Evolutionary conservation across 345 rosid genomes (phyloP).

Genomic region (Citrus sp.): DNA sequence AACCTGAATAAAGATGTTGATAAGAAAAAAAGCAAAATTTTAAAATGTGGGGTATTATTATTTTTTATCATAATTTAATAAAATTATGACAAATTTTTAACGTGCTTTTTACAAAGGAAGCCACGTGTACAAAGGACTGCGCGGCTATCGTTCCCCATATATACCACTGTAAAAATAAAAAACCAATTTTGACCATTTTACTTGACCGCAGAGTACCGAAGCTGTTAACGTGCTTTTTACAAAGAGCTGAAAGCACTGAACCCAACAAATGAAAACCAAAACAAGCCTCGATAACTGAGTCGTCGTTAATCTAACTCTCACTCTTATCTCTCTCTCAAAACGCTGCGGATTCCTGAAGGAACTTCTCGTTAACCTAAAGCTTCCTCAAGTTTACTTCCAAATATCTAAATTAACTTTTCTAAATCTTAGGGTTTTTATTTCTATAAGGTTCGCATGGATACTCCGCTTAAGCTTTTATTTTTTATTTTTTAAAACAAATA

Average conservation of each 20-base stretch:
- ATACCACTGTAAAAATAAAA: too few species aligned
- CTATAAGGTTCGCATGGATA: neutral
- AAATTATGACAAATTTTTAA: too few species aligned
- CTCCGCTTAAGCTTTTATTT: neutral
- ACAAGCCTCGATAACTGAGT: neutral
- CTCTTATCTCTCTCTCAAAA: neutral
- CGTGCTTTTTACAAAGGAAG: too few species aligned
- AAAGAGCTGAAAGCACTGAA: neutral
- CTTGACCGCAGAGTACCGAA: neutral
- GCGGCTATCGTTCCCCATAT: too few species aligned
- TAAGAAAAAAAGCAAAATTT: too few species aligned
- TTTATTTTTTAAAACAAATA: neutral
- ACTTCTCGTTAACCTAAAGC: neutral
- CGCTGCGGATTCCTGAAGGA: neutral
- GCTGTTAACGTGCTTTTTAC: neutral
- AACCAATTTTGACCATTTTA: neutral
- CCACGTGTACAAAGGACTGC: too few species aligned
- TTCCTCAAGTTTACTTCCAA: neutral
- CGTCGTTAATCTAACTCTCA: neutral
- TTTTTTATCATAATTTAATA: too few species aligned
- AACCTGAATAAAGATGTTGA: too few species aligned
- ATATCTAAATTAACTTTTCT: neutral
- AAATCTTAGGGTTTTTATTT: neutral
- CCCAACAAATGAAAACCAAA: neutral
- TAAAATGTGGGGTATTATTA: too few species aligned